Conservation (phyloP, 1,139 yeast species). For the Lodderomyces pseudojiufengensis region DNA sequence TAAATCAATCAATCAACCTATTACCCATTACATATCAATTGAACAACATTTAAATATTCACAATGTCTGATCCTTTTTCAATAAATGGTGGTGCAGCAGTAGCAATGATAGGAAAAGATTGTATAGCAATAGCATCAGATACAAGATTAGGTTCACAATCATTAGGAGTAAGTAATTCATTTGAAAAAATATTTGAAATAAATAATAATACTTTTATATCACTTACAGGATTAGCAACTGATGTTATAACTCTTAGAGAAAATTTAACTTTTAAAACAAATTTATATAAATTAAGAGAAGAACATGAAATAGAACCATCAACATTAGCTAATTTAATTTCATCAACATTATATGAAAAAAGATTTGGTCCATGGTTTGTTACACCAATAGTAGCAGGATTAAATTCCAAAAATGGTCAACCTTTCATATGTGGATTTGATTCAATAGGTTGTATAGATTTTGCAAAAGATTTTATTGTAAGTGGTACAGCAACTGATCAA, state of each 20-base stretch:
- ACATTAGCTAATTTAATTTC: slow-evolving; percentile 92
- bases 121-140: slow-evolving; percentile 97
- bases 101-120: slow-evolving; percentile 98
- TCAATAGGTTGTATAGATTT: slow-evolving; percentile 94
- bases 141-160: slow-evolving; percentile 92
- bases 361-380: slow-evolving; percentile 95
- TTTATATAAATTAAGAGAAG: slow-evolving; percentile 87
- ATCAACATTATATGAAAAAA: slow-evolving; percentile 81
- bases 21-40: not conserved
- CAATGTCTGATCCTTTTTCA: slow-evolving; percentile 49
- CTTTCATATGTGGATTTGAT: slow-evolving; percentile 94
- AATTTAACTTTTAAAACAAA: slow-evolving; percentile 81
- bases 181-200: slow-evolving; percentile 84
- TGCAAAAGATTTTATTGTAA: slow-evolving; percentile 93
- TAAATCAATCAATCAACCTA: not conserved
- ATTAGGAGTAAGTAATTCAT: slow-evolving; percentile 84
- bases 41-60: no score
- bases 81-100: slow-evolving; percentile 82
- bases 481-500: slow-evolving; percentile 96
- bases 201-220: slow-evolving; percentile 83
- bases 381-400: slow-evolving; percentile 98
- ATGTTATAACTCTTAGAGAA: slow-evolving; percentile 82
- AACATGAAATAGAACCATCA: slow-evolving; percentile 86
- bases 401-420: slow-evolving; percentile 73
- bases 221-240: slow-evolving; percentile 92